These are phyloP conservation scores for Amylocystis lapponica DNA, from an alignment of 768 basidiomycete species.

Conservation along the genomic window DNA sequence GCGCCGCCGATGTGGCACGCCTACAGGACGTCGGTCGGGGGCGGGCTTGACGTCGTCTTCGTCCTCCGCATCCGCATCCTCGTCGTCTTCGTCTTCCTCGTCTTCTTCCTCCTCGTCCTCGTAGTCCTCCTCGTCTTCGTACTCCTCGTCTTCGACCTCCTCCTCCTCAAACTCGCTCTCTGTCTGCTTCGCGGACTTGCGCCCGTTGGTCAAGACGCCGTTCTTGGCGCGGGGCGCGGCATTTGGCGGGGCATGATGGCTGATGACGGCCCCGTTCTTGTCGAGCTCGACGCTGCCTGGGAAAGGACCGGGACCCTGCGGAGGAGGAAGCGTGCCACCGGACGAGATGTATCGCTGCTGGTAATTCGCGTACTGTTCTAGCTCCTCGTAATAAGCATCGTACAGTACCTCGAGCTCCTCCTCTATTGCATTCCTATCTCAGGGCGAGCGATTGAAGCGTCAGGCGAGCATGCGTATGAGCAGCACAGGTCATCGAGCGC, in stretches of 20 bases:
- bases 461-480: no score
- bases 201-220: slow-evolving; percentile 28
- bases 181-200: slow-evolving; percentile 42
- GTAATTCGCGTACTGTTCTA: slow-evolving; percentile 98
- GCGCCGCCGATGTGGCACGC: slow-evolving; percentile 19
- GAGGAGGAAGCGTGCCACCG: slow-evolving; percentile 84
- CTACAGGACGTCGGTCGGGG: slow-evolving; percentile 19
- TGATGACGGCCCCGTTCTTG: slow-evolving; percentile 75
- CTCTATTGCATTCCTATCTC: slow-evolving; percentile 87
- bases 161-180: slow-evolving; percentile 67
- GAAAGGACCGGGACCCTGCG: slow-evolving; percentile 95
- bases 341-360: slow-evolving; percentile 94
- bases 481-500: slow-evolving; percentile 15
- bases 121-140: slow-evolving; percentile 50
- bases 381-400: slow-evolving; percentile 99
- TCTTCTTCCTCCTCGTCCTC: slow-evolving; percentile 71
- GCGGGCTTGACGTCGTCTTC: slow-evolving; percentile 24
- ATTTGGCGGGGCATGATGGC: slow-evolving; percentile 22
- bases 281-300: slow-evolving; percentile 97
- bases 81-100: slow-evolving; percentile 62
- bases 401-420: slow-evolving; percentile 99
- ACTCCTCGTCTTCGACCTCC: slow-evolving; percentile 53
- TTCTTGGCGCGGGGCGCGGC: slow-evolving; percentile 22
- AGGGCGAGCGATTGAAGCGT: slow-evolving; percentile 8
- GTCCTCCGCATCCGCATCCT: slow-evolving; percentile 36